Base-by-base conservation (phyloP, 108 stramenopile species). In the Tribonema minus region DNA sequence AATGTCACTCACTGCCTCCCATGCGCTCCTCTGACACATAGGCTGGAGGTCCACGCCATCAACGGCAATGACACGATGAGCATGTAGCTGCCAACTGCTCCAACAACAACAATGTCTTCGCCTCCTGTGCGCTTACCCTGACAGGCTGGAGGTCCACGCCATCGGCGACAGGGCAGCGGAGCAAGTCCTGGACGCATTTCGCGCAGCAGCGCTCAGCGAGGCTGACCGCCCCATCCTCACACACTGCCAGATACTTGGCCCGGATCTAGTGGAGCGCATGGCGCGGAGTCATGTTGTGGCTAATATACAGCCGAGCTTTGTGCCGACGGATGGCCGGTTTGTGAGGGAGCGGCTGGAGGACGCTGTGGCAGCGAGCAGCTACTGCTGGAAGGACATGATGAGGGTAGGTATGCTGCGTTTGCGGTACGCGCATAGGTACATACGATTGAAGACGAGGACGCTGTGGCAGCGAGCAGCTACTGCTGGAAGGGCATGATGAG, bases 261-360 rank as follows among this genome's bases (percentile, higher is more conserved):
- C 78, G 25, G 83, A 84, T 36, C 58, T 83, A 9, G 67, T 85
- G 58, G 20, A 32, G 32, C 67, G 76, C 28, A 85, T 85, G 85
- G 31, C 5, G 12, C 28, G 6, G 27, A 29, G 64, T 5, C 82
- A 75, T 34, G 83, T 37, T 12, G 71, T 85, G 7, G 85, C 85
- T 26, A 81, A 72, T 4, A 80, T 85, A 15, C 85, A 85, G 78
- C 85, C 85, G 4, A 84, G 83, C 23, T 85, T 85, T 76, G 85
- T 85, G 29, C 74, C 83, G 31, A 84, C 85, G 31, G 85, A 85
- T 58, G 79, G 71, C 15, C 27, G 62, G 6, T 84, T 80, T 23
- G 71, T 85, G 12, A 80, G n/a, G 36, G 61, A 72, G 4, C 40
- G 85, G 36, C 68, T 83, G 41, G 37, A 67, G 54, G 26, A 15